Percentiles rank a stretch among this genome's conserved stretches.
Evolutionary conservation across 2,329 filamentous ascomycete genomes (phyloP).

Genomic region (Amphichorda felina): DNA sequence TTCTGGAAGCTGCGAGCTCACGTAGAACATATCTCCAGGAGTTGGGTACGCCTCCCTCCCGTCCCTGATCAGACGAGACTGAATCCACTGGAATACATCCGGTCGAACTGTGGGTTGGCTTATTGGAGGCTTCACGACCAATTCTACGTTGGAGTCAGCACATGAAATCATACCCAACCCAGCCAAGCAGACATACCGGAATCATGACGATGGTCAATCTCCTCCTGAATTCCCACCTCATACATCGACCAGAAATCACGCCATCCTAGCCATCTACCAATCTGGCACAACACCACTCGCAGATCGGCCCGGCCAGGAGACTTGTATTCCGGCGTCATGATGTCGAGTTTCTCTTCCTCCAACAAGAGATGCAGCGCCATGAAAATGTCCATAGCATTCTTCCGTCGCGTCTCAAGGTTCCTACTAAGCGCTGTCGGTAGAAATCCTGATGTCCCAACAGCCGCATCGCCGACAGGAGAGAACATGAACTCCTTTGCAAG

Average conservation of each 20-base stretch:
- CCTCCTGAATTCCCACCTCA: slow-evolving; percentile 39
- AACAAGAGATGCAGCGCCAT: slow-evolving; percentile 74
- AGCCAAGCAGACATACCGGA: slow-evolving; percentile 18
- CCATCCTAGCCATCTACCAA: slow-evolving; percentile 76
- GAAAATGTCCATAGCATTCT: slow-evolving; percentile 53
- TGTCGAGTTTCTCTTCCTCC: slow-evolving; percentile 78
- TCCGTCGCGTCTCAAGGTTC: slow-evolving; percentile 44
- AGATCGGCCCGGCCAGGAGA: slow-evolving; percentile 39
- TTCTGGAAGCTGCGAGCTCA: slow-evolving; percentile 20
- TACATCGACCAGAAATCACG: slow-evolving; percentile 33
- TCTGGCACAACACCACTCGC: slow-evolving; percentile 65
- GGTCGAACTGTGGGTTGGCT: slow-evolving; percentile 20
- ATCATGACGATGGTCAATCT: slow-evolving; percentile 25
- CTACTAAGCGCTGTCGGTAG: slow-evolving; percentile 48
- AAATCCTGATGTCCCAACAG: slow-evolving; percentile 43
- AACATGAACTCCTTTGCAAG: slow-evolving; percentile 55
- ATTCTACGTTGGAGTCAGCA: slow-evolving; percentile 9
- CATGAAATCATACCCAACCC: background rate
- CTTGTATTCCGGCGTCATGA: slow-evolving; percentile 32
- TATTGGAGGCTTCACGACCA: slow-evolving; percentile 18
- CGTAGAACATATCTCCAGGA: slow-evolving; percentile 31
- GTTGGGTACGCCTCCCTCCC: slow-evolving; percentile 25
- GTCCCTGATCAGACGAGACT: slow-evolving; percentile 28
- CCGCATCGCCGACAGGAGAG: slow-evolving; percentile 43
- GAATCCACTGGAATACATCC: slow-evolving; percentile 42